Percentiles rank a stretch among this genome's conserved stretches.
phyloP scores from a whole-genome alignment of 164 flowering plant species.

The Santalum album region DNA sequence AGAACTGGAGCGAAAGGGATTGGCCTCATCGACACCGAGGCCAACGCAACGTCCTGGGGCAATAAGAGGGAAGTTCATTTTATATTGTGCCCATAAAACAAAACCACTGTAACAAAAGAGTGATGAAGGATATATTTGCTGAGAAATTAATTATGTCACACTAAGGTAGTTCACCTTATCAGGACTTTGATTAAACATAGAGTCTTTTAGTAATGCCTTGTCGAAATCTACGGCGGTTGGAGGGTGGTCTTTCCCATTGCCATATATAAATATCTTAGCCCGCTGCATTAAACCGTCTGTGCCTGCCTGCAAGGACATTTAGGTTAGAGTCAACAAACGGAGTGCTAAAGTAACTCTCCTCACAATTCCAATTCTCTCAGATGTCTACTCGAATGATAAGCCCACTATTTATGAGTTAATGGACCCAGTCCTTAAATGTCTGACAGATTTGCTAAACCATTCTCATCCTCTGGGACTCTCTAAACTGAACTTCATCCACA shows the following conservation, averaged over 20 bases:
- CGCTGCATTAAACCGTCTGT: not conserved
- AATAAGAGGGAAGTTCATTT: not conserved
- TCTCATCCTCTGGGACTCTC: no score
- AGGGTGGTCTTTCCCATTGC: conserved; percentile 4
- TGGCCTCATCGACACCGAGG: conserved; percentile 5
- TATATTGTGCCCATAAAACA: no score
- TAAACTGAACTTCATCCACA: no score
- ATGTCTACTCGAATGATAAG: not conserved
- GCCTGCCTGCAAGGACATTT: not conserved
- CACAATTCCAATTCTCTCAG: not conserved
- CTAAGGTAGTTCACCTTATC: not conserved
- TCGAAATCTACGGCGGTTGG: conserved; percentile 2
- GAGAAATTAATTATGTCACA: not conserved
- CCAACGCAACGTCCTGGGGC: conserved; percentile 2
- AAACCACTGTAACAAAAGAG: no score
- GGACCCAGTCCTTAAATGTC: no score
- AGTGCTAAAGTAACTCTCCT: not conserved
- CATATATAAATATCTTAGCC: not conserved
- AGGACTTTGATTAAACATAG: conserved; percentile 1
- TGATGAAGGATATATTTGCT: not conserved
- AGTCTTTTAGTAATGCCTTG: not conserved
- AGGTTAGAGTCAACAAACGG: not conserved
- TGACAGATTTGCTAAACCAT: no score
- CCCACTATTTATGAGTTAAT: no score
- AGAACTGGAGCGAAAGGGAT: conserved; percentile 2